Percentiles rank a stretch among this genome's conserved stretches.
Evolutionary conservation across 768 basidiomycete genomes (phyloP).

Genomic region (Russula griseocarnosa): DNA sequence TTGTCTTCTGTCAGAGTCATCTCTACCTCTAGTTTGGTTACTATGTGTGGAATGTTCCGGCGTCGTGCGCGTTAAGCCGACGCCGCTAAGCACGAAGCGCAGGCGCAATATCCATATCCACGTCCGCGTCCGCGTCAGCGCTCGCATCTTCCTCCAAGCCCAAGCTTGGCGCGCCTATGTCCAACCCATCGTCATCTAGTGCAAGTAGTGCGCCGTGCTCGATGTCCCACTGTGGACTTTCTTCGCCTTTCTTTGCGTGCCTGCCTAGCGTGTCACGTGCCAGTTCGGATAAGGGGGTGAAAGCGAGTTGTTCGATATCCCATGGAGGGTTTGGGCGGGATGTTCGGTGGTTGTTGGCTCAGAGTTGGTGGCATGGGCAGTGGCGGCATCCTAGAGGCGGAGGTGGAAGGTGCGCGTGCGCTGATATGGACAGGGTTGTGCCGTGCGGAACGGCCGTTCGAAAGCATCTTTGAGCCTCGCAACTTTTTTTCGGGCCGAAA

Average conservation of each 20-base stretch:
- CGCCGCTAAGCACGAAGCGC: slow-evolving; percentile 23
- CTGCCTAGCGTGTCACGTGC: not conserved
- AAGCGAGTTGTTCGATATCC: slow-evolving; percentile 58
- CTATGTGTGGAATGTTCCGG: too few species aligned
- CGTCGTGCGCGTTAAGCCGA: slow-evolving; percentile 8
- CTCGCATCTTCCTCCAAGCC: not conserved
- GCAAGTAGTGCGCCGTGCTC: slow-evolving; percentile 1
- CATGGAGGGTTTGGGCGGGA: slow-evolving; percentile 43
- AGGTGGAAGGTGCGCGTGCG: too few species aligned
- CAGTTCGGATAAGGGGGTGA: not conserved
- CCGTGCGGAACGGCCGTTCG: slow-evolving; percentile 80
- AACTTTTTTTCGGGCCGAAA: slow-evolving; percentile 90
- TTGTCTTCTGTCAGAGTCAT: too few species aligned
- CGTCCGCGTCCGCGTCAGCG: not conserved
- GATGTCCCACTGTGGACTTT: slow-evolving; percentile 26
- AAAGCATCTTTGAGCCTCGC: slow-evolving; percentile 88
- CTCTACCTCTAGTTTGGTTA: too few species aligned
- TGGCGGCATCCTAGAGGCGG: not conserved
- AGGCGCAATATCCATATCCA: slow-evolving; percentile 18
- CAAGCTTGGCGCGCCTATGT: not conserved
- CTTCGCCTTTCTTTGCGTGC: too few species aligned
- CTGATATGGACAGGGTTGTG: slow-evolving; percentile 39
- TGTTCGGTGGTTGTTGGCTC: too few species aligned
- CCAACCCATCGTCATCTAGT: not conserved
- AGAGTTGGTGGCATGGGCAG: not conserved